Conservation (phyloP, 139 green algal genomes). For the Chlamydomonas sphaeroides region DNA sequence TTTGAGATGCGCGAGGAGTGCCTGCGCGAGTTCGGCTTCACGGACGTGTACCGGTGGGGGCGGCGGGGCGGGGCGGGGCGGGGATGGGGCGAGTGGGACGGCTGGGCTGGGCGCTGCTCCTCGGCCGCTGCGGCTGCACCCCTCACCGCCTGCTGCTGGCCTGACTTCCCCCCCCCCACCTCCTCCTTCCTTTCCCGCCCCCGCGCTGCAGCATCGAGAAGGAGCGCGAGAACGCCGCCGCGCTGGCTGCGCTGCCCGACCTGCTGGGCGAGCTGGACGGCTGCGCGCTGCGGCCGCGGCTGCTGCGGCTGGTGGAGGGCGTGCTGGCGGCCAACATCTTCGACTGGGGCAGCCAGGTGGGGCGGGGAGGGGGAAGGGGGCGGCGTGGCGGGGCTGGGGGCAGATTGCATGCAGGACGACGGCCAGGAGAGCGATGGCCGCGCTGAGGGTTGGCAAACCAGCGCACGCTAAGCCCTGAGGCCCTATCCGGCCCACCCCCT, state of each 20-base stretch:
- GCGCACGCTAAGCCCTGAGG: too few relatives aligned
- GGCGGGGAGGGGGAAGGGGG: conserved; percentile 29
- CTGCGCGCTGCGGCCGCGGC: conserved; percentile 63
- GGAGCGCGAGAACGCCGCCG: conserved; percentile 88
- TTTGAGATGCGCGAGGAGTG: conserved; percentile 98
- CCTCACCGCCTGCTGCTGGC: too few relatives aligned
- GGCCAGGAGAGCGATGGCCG: too few relatives aligned
- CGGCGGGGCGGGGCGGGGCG: not conserved
- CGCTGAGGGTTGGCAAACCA: too few relatives aligned
- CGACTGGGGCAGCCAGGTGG: conserved; percentile 90
- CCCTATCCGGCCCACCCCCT: too few relatives aligned
- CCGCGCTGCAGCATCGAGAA: conserved; percentile 61
- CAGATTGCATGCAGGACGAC: too few relatives aligned
- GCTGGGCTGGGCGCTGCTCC: too few relatives aligned
- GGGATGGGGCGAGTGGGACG: too few relatives aligned
- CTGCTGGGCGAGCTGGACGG: conserved; percentile 92
- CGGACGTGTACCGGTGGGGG: conserved; percentile 87
- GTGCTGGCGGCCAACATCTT: conserved; percentile 96
- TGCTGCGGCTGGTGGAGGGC: conserved; percentile 82
- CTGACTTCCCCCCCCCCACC: not conserved
- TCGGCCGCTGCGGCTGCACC: too few relatives aligned
- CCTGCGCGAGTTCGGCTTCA: conserved; percentile 96
- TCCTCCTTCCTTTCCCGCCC: not conserved
- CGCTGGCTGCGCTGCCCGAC: conserved; percentile 89
- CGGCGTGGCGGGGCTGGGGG: not conserved